Evolutionary conservation across 495 filamentous ascomycete species (phyloP), one percentile per base, ranked within the genome.

Genomic region (Tuber brumale): DNA sequence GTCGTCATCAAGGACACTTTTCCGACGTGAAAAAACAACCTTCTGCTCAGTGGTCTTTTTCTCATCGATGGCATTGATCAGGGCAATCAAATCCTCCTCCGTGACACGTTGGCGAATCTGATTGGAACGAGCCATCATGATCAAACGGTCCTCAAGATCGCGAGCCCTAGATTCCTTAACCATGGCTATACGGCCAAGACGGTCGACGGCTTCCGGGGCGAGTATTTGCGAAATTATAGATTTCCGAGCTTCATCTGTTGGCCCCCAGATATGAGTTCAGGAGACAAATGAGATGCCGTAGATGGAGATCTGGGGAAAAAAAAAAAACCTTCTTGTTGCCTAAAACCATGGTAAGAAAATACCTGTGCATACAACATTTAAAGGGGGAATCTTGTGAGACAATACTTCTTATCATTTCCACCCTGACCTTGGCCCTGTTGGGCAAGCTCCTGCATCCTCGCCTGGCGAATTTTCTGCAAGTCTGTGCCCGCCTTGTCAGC

Each of bases 131-230:
- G 95, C 94, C 72, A 99, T 88, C 91, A 91, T 93, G 84, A 99
- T 93, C 46, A 99, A 88, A 66, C 95, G 85, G 88, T 94, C 95
- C 86, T 99, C 95, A 74, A 98, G 89, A 81, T 97, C 94, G 69
- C 87, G 87, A 46, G 95, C 95, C 81, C 96, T 93, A 73, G 91
- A 91, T 83, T 94, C 94, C 85, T 97, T 98, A 75, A 98, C 95
- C 74, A 99, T 90, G 21, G 94, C 92, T 85, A 99, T 98, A 76
- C 96, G 92, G 70, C 93, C 93, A 16, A 99, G 88, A 23, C 95
- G 92, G 85, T 99, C 95, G 73, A 93, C 92, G 35, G 95, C 96
- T 82, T 93, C 94, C 82, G 96, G 95, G 76, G 92, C 89, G 74
- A 98, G 93, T 87, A 99, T 97, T 83, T 98, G 95, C 79, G 87